Percentiles rank a stretch among this genome's conserved stretches.
Conservation (phyloP, 2,329 filamentous ascomycete species). For the Curvularia sp. region DNA sequence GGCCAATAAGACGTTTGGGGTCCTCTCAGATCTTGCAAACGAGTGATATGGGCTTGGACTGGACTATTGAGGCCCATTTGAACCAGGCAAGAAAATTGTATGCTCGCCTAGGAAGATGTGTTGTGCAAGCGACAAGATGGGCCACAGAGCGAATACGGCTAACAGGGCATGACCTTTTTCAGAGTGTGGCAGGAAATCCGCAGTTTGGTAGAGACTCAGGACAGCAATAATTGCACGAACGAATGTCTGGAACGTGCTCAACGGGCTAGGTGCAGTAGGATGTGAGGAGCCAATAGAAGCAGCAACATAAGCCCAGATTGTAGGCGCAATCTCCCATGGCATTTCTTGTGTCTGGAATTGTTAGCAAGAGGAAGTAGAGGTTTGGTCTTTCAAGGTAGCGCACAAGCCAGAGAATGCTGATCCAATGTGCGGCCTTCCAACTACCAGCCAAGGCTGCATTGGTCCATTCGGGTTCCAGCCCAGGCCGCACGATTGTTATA, state of each 20-base stretch:
- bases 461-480: neutral
- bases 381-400: neutral
- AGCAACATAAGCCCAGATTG: slow-evolving; percentile 6
- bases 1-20: slow-evolving; percentile 39
- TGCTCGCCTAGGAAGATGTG: neutral
- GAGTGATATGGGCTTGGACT: neutral
- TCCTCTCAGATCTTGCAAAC: neutral
- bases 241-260: neutral
- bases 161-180: neutral
- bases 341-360: neutral
- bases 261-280: neutral
- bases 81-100: neutral
- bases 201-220: neutral
- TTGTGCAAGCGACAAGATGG: slow-evolving; percentile 1
- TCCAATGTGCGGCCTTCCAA: slow-evolving; percentile 9
- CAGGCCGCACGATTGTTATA: neutral
- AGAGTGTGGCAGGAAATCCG: slow-evolving; percentile 1
- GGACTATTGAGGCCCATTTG: neutral
- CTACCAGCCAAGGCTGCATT: neutral
- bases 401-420: slow-evolving; percentile 7
- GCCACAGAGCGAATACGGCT: slow-evolving; percentile 3
- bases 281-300: neutral
- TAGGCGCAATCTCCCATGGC: slow-evolving; percentile 8
- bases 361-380: neutral
- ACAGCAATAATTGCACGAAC: neutral